phyloP scores from a whole-genome alignment of 352 stramenopile species.

The Phytopythium oedochilum region DNA sequence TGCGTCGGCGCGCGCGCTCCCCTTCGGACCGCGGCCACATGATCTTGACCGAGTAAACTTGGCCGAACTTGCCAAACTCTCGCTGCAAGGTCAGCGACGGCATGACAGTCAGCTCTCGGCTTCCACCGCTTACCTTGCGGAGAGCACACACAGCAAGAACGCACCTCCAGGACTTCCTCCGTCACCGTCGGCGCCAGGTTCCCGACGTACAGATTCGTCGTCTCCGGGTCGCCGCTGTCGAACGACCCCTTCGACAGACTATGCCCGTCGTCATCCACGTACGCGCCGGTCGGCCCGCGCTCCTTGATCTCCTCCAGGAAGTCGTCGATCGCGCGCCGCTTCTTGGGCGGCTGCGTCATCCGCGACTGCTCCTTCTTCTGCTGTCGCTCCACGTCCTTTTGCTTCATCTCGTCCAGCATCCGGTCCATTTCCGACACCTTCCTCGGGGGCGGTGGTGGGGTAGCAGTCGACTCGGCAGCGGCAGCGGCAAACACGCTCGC shows the following conservation, averaged over 20 bases:
- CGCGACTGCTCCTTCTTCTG: constrained; percentile 12
- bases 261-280: constrained; percentile 10
- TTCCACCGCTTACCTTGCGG: too few species aligned
- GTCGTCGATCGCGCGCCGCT: constrained; percentile 79
- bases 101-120: background rate
- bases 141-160: constrained; percentile 1
- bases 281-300: constrained; percentile 19
- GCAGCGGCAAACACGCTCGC: background rate
- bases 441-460: constrained; percentile 9
- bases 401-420: constrained; percentile 71
- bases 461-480: background rate
- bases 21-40: constrained; percentile 97
- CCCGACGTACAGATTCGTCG: constrained; percentile 94
- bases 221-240: constrained; percentile 79
- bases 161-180: constrained; percentile 84
- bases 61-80: constrained; percentile 88
- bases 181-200: constrained; percentile 92
- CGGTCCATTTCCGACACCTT: constrained; percentile 62
- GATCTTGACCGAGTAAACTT: constrained; percentile 96
- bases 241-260: constrained; percentile 61
- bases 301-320: constrained; percentile 90
- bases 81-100: constrained; percentile 16
- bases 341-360: constrained; percentile 19
- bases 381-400: constrained; percentile 29
- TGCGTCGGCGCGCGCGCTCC: constrained; percentile 85